Conservation (phyloP, 1,284 basidiomycete species). For the Coniferiporia sulphurascens region DNA sequence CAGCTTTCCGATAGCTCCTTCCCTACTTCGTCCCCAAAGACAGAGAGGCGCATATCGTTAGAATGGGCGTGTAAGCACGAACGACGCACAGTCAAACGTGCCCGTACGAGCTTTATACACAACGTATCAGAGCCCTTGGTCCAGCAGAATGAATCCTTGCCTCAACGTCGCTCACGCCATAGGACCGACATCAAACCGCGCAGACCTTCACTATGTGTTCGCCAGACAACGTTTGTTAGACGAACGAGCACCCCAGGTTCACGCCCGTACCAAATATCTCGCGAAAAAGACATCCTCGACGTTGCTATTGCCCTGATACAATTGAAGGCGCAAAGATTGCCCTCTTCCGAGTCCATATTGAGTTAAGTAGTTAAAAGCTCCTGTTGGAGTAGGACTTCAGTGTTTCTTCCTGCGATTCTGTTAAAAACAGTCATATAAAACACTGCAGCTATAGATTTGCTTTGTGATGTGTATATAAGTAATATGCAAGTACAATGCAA, state of each 20-base stretch:
- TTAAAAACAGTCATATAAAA: not conserved
- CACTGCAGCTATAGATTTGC: not conserved
- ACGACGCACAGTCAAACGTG: conserved; percentile 21
- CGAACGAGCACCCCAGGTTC: not conserved
- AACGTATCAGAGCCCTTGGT: not conserved
- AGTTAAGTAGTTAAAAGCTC: not conserved
- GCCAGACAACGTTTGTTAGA: not conserved
- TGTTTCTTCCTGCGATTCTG: not conserved
- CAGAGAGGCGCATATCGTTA: conserved; percentile 28
- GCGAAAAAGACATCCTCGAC: conserved; percentile 12
- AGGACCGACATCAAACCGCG: conserved; percentile 11
- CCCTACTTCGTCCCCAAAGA: not conserved
- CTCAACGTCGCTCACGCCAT: not conserved
- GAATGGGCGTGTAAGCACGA: conserved; percentile 45
- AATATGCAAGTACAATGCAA: conserved; percentile 10
- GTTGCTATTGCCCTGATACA: conserved; percentile 13
- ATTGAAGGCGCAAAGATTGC: not conserved
- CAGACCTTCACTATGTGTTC: conserved; percentile 7
- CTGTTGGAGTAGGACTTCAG: not conserved
- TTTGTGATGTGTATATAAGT: not conserved
- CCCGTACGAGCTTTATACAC: conserved; percentile 16
- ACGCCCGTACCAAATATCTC: not conserved
- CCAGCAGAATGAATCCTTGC: not conserved
- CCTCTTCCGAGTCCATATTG: not conserved
- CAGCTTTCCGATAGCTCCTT: not conserved